A percentile compares a stretch with the other conserved stretches of the same genome.
Conservation (phyloP, 2,329 filamentous ascomycete species). For the Penicillium sp. region DNA sequence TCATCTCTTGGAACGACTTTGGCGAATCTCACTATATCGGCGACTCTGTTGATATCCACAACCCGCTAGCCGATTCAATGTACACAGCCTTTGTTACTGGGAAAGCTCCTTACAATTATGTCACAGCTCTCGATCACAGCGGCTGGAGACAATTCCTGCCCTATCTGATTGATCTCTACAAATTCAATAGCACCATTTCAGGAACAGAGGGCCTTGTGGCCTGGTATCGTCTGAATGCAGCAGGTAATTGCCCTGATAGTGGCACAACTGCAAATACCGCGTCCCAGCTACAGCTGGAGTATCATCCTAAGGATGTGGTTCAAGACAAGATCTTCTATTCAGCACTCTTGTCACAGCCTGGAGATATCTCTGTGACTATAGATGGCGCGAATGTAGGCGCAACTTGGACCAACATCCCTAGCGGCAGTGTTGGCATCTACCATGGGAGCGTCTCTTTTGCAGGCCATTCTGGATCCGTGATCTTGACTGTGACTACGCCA, state of each 20-base stretch:
- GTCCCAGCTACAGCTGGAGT: neutral
- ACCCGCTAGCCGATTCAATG: neutral
- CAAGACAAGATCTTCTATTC: neutral
- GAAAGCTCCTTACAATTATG: neutral
- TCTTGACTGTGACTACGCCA: no score
- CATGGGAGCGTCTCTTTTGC: neutral
- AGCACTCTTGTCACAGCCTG: neutral
- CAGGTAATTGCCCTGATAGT: neutral
- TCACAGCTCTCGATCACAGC: neutral
- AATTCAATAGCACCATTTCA: neutral
- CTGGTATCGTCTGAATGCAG: neutral
- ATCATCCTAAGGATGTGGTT: neutral
- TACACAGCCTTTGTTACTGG: neutral
- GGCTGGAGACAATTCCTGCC: neutral
- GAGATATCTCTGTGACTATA: neutral
- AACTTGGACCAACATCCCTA: neutral
- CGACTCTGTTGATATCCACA: neutral
- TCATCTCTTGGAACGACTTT: slow-evolving; percentile 1
- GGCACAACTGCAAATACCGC: neutral
- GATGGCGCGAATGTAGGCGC: neutral
- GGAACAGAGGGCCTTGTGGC: neutral
- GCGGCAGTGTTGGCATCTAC: neutral
- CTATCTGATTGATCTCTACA: neutral
- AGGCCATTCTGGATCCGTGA: neutral
- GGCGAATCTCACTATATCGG: neutral